Base-by-base conservation (phyloP, 768 basidiomycete genomes). In the Pulveroboletus sp. region DNA sequence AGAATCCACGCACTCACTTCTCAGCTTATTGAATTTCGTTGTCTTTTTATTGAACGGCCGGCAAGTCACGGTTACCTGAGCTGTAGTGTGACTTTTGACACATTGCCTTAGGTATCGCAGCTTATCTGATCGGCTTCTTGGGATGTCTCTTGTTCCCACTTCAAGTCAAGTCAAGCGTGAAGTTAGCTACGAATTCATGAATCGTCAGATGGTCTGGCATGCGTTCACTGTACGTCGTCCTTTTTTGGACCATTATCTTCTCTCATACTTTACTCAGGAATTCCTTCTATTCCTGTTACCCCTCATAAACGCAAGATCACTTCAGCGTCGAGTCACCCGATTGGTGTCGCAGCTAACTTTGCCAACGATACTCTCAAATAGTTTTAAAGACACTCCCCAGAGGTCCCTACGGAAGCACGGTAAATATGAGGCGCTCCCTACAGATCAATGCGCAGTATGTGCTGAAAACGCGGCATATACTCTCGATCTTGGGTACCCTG, bases 141-240 rank as follows among this genome's bases (percentile, higher is more conserved):
- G 74, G 24, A 79, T 99, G 74, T 74, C 76, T 28, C 79, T 97
- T 4, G 78, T 84, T 1, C 86, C 94, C 4, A 76, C 87, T 0
- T 79, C 82, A 30, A 72, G 76, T 37, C 77, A 85, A 31, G 76
- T 84, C 32, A 83, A 81, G 53, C 81, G 89, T 15, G 86, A 94
- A 58, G 89, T 98, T 44, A 95, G 90, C 62, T 99, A 96, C 69
- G 96, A 98, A 63, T 98, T 93, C 62, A 95, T 98, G 91, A 97
- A 98, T 61, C 88, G 96, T 57, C 95, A 98, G 68, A 89, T 99
- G 80, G 96, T 99, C 47, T 99, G 96, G 96, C 91, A 94, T 64
- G 90, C 93, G 0, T 95, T 98, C 67, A 98, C 96, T 7, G 95
- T 95, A 62, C 47, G 89, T 44, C 31, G 24, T 18, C 24, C 21